A percentile compares a stretch with the other conserved stretches of the same genome.
Evolutionary conservation across 2,329 filamentous ascomycete species (phyloP).

Genomic region (Cladobotryum protrusum): DNA sequence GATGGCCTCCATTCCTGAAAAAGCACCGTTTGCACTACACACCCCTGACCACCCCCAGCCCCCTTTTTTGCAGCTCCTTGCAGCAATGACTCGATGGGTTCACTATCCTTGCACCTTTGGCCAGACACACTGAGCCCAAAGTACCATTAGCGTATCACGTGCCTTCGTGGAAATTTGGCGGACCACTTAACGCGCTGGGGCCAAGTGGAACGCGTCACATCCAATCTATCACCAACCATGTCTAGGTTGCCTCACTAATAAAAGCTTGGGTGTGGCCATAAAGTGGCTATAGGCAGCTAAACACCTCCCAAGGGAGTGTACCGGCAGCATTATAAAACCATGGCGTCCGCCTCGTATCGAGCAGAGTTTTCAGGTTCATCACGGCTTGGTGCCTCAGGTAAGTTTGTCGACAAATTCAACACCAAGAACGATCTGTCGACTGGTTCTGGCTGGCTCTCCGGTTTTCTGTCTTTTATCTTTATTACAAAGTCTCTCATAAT

Average conservation of each 20-base stretch:
- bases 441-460: slow-evolving; percentile 10
- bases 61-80: neutral
- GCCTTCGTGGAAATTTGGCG: slow-evolving; percentile 9
- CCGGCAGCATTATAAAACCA: slow-evolving; percentile 16
- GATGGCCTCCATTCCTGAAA: slow-evolving; percentile 8
- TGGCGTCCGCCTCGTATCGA: slow-evolving; percentile 13
- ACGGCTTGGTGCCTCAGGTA: slow-evolving; percentile 27
- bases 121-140: neutral
- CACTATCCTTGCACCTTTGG: slow-evolving; percentile 2
- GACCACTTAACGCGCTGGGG: slow-evolving; percentile 8
- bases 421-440: slow-evolving; percentile 20
- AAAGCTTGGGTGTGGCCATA: slow-evolving; percentile 17
- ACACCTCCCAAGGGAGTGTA: neutral
- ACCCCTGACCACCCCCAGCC: neutral
- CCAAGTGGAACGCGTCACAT: slow-evolving; percentile 12
- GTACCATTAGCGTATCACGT: slow-evolving; percentile 7
- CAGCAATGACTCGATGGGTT: slow-evolving; percentile 6
- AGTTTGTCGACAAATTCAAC: slow-evolving; percentile 39
- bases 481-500: neutral
- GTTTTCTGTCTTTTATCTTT: slow-evolving; percentile 12
- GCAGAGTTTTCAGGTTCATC: slow-evolving; percentile 14
- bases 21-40: slow-evolving; percentile 1
- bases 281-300: slow-evolving; percentile 4
- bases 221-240: slow-evolving; percentile 11
- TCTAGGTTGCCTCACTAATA: slow-evolving; percentile 11